Evolutionary conservation across 1,139 yeast species (phyloP), one percentile per base, ranked within the genome.

Genomic region (Magnusiomyces clavatus): DNA sequence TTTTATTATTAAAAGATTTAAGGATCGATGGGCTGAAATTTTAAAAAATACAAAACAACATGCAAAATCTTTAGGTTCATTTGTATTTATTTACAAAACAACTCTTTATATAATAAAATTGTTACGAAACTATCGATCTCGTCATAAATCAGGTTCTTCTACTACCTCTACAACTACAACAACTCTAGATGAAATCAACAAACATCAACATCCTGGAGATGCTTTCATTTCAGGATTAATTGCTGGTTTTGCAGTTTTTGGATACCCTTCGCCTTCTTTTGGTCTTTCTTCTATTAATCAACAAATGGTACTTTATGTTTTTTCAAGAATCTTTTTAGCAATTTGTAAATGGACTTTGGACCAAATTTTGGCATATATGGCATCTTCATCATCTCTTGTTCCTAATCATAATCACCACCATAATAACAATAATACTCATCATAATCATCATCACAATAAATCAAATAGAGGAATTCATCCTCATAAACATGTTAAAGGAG

Each of bases 191-290:
- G 55, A 62, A 37, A 62, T 64, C 43, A 49, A 58, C 40, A 56
- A 57, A 38, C 57, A 60, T 16, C 40, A 56, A 16, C 49, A 63
- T 20, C 64, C 64, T 16, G 44, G 60, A 14, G 73, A 72, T 52
- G 78, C 83, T 56, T 78, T 83, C 57, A 48, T 81, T 10, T 82
- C 87, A 1, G 94, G 94, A 0, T 69, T 77, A 14, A 61, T 82
- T 35, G 86, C 85, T 1, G 84, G 88, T 1, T 77, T 78, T 71
- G 60, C 80, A 17, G 85, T 83, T 34, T 83, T 83, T 67, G 82
- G 86, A 24, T 83, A 83, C 50, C 58, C 61, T 54, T 76, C 58
- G 44, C 55, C 64, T 46, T 49, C 63, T 40, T 61, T 69, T 10
- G 65, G 68, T 4, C 56, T 60, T 12, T 59, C 58, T 43, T 57